phyloP scores from a whole-genome alignment of 805 yeast genomes.

The Wickerhamiella nectarea region DNA sequence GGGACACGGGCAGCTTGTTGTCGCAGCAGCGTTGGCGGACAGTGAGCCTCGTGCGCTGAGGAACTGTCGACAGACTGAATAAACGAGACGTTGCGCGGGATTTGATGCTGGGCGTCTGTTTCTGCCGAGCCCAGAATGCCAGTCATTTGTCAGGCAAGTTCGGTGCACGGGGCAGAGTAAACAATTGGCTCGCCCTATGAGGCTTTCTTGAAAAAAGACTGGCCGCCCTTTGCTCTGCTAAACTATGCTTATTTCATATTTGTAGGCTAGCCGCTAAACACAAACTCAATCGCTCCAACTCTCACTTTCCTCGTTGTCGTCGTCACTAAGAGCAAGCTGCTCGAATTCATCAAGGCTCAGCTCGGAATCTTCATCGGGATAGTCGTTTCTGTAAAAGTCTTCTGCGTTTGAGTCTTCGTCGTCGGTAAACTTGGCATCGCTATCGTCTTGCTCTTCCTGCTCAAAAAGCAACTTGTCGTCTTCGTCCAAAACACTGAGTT shows the following conservation, averaged over 20 bases:
- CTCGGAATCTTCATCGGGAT: slow-evolving; percentile 74
- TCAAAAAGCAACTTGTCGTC: slow-evolving; percentile 22
- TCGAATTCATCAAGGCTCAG: slow-evolving; percentile 16
- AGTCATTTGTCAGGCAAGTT: slow-evolving; percentile 5
- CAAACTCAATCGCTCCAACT: background rate
- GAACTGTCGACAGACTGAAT: slow-evolving; percentile 14
- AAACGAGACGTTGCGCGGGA: slow-evolving; percentile 17
- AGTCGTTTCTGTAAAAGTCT: slow-evolving; percentile 80
- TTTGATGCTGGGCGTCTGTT: background rate
- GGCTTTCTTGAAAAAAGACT: background rate
- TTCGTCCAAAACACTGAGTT: slow-evolving; percentile 19
- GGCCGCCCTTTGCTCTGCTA: no score
- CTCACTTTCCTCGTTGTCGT: background rate
- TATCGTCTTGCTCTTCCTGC: slow-evolving; percentile 29
- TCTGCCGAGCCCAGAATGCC: slow-evolving; percentile 6
- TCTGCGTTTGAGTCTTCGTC: slow-evolving; percentile 51
- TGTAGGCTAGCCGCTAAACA: no score
- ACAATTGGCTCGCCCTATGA: no score
- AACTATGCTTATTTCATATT: no score
- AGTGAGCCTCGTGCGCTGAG: slow-evolving; percentile 21
- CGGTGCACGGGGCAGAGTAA: no score
- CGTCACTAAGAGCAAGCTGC: slow-evolving; percentile 3
- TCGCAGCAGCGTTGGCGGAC: slow-evolving; percentile 21
- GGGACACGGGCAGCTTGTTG: slow-evolving; percentile 16
- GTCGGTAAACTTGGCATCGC: slow-evolving; percentile 20